phyloP scores from a whole-genome alignment of 768 basidiomycete genomes.

The Amanita rubescens region DNA sequence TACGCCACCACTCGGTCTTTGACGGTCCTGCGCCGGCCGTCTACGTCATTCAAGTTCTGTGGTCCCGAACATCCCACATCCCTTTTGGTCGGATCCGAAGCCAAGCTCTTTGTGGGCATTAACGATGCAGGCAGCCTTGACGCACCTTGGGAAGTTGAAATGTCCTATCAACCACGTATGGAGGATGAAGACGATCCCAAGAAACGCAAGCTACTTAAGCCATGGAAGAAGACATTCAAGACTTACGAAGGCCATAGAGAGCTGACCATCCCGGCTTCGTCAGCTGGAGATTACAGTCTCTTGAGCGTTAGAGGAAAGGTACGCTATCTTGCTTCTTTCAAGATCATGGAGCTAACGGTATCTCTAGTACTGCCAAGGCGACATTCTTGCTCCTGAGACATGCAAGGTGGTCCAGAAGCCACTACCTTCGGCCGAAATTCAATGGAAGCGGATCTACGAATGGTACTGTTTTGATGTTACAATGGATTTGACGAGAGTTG shows the following conservation, averaged over 20 bases:
- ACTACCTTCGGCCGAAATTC: constrained; percentile 74
- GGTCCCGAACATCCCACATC: constrained; percentile 62
- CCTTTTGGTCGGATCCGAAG: constrained; percentile 64
- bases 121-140: constrained; percentile 53
- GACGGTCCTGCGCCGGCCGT: constrained; percentile 63
- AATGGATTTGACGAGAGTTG: neutral
- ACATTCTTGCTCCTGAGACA: constrained; percentile 75
- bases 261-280: constrained; percentile 40
- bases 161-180: constrained; percentile 51
- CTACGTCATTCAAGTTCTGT: constrained; percentile 67
- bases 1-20: constrained; percentile 52
- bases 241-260: constrained; percentile 38
- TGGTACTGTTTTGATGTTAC: constrained; percentile 40
- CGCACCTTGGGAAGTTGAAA: constrained; percentile 57
- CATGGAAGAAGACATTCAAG: constrained; percentile 59
- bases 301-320: constrained; percentile 65
- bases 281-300: constrained; percentile 77
- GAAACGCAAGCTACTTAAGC: constrained; percentile 36
- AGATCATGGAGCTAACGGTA: constrained; percentile 7
- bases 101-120: constrained; percentile 45
- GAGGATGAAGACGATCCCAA: constrained; percentile 28
- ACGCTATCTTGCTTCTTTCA: constrained; percentile 8
- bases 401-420: constrained; percentile 74
- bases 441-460: constrained; percentile 86
- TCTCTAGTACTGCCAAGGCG: constrained; percentile 65